Base-by-base conservation (phyloP, 1,139 yeast genomes). In the Candida sojae region DNA sequence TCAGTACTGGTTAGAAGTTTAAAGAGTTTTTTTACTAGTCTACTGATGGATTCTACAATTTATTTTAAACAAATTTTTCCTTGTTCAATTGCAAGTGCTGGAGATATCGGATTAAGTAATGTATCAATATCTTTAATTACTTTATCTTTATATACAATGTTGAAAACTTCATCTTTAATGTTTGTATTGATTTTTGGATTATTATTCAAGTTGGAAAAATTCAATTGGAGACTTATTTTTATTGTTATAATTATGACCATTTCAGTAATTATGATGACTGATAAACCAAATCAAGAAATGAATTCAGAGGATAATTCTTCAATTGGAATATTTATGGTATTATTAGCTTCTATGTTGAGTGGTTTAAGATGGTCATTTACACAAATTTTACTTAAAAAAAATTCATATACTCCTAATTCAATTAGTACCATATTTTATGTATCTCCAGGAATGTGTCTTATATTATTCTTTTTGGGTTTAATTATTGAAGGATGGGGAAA, bases 351-450 rank as follows among this genome's bases (percentile, higher is more conserved):
- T 4, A 77, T 87, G 63, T 79, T 90, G 68, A 86, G 96, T 23
- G 99, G 99, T 1, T 71, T 93, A 46, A 78, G 99, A 56, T 93
- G 99, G 99, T 92, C 96, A 1, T 80, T 91, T 56, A 91, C 98
- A 3, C 98, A 93, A 63, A 66, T 93, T 29, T 75, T 92, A 13
- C 71, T 93, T 49, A 84, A 83, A 56, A 35, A 51, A 23, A 83
- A 84, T 57, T 74, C 74, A 28, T 73, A 79, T 55, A 83, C 85
- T 23, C 68, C 74, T 35, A 90, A 91, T 60, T 96, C 98, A 3
- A 81, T 93, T 29, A 75, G 86, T 42, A 90, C 98, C 4, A 90
- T 93, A 43, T 78, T 88, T 59, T 88, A 88, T 59, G 69, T 93
- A 23, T 82, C 96, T 0, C 98, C 99, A 1, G 77, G 88, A 23